phyloP scores from a whole-genome alignment of 192 early-diverging fungal species.

The Mortierella alpina region DNA sequence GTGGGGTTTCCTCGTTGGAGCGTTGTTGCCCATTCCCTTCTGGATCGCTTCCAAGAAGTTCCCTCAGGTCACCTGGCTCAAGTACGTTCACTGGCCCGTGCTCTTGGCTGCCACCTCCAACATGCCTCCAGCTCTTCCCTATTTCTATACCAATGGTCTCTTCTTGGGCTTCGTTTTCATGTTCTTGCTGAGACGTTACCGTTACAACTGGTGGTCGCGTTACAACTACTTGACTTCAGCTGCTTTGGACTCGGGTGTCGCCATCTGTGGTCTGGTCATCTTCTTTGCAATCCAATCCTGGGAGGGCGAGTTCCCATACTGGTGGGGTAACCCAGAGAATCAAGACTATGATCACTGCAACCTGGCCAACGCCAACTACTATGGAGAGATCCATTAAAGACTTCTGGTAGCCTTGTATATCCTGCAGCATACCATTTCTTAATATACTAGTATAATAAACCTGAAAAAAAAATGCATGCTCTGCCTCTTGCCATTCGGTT shows the following conservation, averaged over 20 bases:
- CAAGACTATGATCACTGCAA: too few relatives aligned
- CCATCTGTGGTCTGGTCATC: slow-evolving; percentile 55
- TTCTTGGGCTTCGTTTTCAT: slow-evolving; percentile 65
- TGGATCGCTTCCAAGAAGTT: slow-evolving; percentile 62
- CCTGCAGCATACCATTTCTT: too few relatives aligned
- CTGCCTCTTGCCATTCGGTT: too few relatives aligned
- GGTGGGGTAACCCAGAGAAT: slow-evolving; percentile 25
- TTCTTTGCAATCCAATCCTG: slow-evolving; percentile 41
- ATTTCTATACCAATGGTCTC: slow-evolving; percentile 60
- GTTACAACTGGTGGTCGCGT: slow-evolving; percentile 66
- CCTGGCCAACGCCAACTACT: too few relatives aligned
- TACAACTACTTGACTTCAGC: slow-evolving; percentile 77
- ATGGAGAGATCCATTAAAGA: too few relatives aligned
- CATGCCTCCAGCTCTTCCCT: slow-evolving; percentile 61
- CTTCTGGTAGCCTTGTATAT: too few relatives aligned
- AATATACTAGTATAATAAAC: too few relatives aligned
- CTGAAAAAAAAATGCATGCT: too few relatives aligned
- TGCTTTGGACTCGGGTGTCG: slow-evolving; percentile 67
- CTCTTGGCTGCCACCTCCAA: slow-evolving; percentile 58
- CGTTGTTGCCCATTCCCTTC: slow-evolving; percentile 65
- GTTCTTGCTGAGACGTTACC: slow-evolving; percentile 60
- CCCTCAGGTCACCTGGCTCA: slow-evolving; percentile 54
- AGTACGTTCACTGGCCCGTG: slow-evolving; percentile 66
- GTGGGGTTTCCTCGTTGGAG: slow-evolving; percentile 63
- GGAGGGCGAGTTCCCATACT: slow-evolving; percentile 9